Conservation (phyloP, 768 basidiomycete species). For the Tulasnella sp. region DNA sequence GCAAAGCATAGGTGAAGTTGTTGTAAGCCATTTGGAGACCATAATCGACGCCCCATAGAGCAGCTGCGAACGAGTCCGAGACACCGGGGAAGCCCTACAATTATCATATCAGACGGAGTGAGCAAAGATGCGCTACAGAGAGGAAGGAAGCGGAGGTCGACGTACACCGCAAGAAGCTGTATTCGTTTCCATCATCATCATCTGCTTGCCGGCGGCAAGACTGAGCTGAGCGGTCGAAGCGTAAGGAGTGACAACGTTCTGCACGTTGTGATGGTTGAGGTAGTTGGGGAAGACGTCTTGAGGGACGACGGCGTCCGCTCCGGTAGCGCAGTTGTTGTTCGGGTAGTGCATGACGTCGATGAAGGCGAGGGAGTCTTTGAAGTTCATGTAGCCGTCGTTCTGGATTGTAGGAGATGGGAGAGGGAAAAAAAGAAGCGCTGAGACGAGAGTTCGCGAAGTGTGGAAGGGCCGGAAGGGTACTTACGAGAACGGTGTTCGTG, state of each 20-base stretch:
- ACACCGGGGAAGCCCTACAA: conserved; percentile 46
- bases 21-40: conserved; percentile 36
- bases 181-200: conserved; percentile 68
- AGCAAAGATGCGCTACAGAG: background rate
- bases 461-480: background rate
- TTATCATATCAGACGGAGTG: conserved; percentile 39
- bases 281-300: conserved; percentile 24
- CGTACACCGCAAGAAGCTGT: conserved; percentile 50
- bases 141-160: background rate
- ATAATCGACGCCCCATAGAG: conserved; percentile 51
- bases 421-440: background rate
- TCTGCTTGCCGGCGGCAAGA: conserved; percentile 38
- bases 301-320: background rate
- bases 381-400: conserved; percentile 17
- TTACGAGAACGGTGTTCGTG: conserved; percentile 32
- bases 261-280: conserved; percentile 14
- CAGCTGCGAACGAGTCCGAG: conserved; percentile 48
- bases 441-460: background rate
- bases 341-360: conserved; percentile 24
- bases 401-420: background rate
- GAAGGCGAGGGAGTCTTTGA: conserved; percentile 3
- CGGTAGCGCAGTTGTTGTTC: conserved; percentile 22
- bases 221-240: background rate
- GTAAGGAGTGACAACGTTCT: conserved; percentile 8
- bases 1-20: background rate